These are phyloP conservation scores for Gorgonomyces haynaldii DNA, from an alignment of 192 early-diverging fungal species.

Conservation along the genomic window DNA sequence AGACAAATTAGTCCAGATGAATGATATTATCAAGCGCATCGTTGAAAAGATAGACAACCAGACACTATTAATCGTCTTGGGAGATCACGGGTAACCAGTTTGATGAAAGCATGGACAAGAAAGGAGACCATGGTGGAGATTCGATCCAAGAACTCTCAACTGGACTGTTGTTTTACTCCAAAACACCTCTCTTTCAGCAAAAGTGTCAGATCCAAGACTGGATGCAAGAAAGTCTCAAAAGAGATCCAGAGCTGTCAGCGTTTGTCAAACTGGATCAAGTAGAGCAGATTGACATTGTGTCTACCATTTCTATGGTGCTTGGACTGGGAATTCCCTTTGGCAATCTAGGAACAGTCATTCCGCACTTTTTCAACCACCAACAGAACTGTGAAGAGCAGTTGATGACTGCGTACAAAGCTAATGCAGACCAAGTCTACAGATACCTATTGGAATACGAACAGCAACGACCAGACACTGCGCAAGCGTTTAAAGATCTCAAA, in stretches of 20 bases:
- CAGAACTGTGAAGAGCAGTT: slow-evolving; percentile 16
- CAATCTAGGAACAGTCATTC: slow-evolving; percentile 78
- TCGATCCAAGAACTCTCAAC: slow-evolving; percentile 80
- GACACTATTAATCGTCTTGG: slow-evolving; percentile 78
- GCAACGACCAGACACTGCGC: slow-evolving; percentile 38
- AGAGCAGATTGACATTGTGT: slow-evolving; percentile 85
- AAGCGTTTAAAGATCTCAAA: slow-evolving; percentile 24
- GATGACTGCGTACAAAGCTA: slow-evolving; percentile 42
- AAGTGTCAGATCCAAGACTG: not conserved
- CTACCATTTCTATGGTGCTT: slow-evolving; percentile 68
- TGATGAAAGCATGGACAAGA: slow-evolving; percentile 89
- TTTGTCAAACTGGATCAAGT: slow-evolving; percentile 12
- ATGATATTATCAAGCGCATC: slow-evolving; percentile 57
- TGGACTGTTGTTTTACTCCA: slow-evolving; percentile 72
- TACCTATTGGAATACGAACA: slow-evolving; percentile 51
- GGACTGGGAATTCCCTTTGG: slow-evolving; percentile 87
- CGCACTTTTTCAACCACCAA: slow-evolving; percentile 62
- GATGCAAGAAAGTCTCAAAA: not conserved
- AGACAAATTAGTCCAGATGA: slow-evolving; percentile 76
- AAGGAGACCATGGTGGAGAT: slow-evolving; percentile 97
- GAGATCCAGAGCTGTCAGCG: slow-evolving; percentile 6
- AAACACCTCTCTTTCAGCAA: slow-evolving; percentile 13
- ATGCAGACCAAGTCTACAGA: slow-evolving; percentile 55
- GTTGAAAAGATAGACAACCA: slow-evolving; percentile 57
- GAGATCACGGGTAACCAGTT: slow-evolving; percentile 97